phyloP scores from a whole-genome alignment of 441 rosid genomes.

The Gossypium aridum region DNA sequence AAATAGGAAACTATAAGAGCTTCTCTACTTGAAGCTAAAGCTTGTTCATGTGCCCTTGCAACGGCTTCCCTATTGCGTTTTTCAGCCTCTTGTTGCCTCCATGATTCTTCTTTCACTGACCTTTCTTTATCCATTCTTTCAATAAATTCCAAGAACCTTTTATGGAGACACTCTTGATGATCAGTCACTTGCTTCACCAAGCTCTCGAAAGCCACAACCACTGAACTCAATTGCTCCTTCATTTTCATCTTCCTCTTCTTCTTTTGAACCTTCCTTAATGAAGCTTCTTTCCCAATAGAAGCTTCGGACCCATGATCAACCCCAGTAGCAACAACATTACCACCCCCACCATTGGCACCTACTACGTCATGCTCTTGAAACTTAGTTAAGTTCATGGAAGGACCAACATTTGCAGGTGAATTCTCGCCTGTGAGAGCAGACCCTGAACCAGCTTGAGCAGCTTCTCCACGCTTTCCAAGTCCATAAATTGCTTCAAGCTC shows the following conservation, averaged over 20 bases:
- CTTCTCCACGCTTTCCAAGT: constrained; percentile 7
- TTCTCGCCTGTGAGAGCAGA: constrained; percentile 30
- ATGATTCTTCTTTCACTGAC: constrained; percentile 28
- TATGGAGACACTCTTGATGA: constrained; percentile 41
- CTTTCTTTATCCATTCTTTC: constrained; percentile 36
- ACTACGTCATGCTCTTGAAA: constrained; percentile 7
- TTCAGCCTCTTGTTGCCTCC: constrained; percentile 30
- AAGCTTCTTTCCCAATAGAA: constrained; percentile 18
- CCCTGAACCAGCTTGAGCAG: constrained; percentile 27
- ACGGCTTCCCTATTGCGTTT: constrained; percentile 32
- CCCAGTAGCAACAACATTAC: constrained; percentile 15
- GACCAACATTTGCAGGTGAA: constrained; percentile 16
- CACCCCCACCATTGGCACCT: constrained; percentile 5
- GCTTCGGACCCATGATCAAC: constrained; percentile 18
- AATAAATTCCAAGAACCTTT: constrained; percentile 32
- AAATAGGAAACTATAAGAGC: constrained; percentile 26
- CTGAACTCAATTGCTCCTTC: constrained; percentile 23
- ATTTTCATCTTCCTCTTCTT: constrained; percentile 30
- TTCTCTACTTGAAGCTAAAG: constrained; percentile 35
- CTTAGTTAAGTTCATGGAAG: constrained; percentile 11
- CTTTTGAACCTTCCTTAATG: constrained; percentile 22
- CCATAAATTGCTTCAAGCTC: constrained; percentile 2
- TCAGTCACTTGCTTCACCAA: constrained; percentile 35
- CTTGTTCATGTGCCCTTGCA: constrained; percentile 30
- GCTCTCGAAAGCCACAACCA: constrained; percentile 25